Evolutionary conservation across 2,329 filamentous ascomycete genomes (phyloP), one percentile per base, ranked within the genome.

Genomic region (Trichophyton schoenleinii): DNA sequence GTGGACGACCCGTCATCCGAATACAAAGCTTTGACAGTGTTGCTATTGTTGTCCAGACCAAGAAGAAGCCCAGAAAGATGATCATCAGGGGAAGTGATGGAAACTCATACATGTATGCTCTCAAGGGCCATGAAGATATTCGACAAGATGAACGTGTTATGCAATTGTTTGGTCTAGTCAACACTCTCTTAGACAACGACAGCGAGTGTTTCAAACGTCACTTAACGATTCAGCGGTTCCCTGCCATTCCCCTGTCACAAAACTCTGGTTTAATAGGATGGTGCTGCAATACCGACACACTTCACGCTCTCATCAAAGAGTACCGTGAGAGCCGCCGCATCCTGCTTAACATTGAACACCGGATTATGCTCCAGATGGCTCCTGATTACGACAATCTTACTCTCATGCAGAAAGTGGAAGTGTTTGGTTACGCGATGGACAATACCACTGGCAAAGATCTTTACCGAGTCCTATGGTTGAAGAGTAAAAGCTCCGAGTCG

Each of bases 81-180:
- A 90, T 87, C 63, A 83, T 94, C 69, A 86, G 86, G 70, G 95
- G 92, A 64, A 96, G 89, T 69, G 92, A 99, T 71, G 94, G 94
- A 62, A 84, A 83, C 64, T 83, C 85, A 2, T 96, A 96, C 72
- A 87, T 89, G 58, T 97, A 96, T 77, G 76, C 89, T 62, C 83
- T 99, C 68, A 99, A 99, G 79, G 94, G 94, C n/a, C 95, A 99
- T 70, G 94, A 99, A 76, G 94, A 99, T 78, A 96, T 99, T 66
- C 87, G 94, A 63, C 94, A 99, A 75, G 94, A 99, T 70, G 94
- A 99, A 76, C 87, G 95, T 75, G 94, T 99, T 67, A 99, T 99
- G 95, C 94, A 99, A 75, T 83, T 99, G 41, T 99, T 99, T 71
- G 94, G 94, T 46, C 83, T 99, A 13, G 94, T 92, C 77, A 99